Conservation (phyloP, 495 filamentous ascomycete species). For the Letharia lupina region DNA sequence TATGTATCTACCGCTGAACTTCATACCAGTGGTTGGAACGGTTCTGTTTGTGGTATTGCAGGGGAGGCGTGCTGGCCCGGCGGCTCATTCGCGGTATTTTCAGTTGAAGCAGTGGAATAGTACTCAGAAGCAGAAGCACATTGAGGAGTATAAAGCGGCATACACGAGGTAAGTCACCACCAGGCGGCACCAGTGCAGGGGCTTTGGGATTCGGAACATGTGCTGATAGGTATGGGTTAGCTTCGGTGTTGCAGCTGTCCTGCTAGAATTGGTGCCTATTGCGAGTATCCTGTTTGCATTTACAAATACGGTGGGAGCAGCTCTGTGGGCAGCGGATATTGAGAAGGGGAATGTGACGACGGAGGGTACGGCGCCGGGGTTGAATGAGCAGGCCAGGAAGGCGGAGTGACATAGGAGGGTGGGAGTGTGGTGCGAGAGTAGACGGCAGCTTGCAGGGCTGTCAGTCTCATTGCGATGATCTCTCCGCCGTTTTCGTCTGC, state of each 20-base stretch:
- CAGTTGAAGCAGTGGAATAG: slow-evolving; percentile 76
- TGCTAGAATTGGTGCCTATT: slow-evolving; percentile 79
- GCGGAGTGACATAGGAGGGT: slow-evolving; percentile 34
- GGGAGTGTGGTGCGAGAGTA: not conserved
- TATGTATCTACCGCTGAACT: slow-evolving; percentile 79
- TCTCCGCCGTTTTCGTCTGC: not conserved
- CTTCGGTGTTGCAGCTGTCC: slow-evolving; percentile 66
- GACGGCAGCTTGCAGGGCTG: slow-evolving; percentile 2
- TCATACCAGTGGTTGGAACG: slow-evolving; percentile 84
- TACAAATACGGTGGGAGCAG: slow-evolving; percentile 86
- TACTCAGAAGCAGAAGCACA: slow-evolving; percentile 52
- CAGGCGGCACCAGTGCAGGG: not conserved
- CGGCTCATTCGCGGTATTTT: slow-evolving; percentile 61
- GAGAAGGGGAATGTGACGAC: slow-evolving; percentile 46
- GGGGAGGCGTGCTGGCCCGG: slow-evolving; percentile 50
- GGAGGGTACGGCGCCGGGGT: slow-evolving; percentile 41
- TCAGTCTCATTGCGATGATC: not conserved
- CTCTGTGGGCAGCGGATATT: slow-evolving; percentile 88
- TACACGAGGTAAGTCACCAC: slow-evolving; percentile 66
- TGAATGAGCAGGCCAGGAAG: slow-evolving; percentile 48
- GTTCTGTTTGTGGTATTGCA: slow-evolving; percentile 68
- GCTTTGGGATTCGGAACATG: slow-evolving; percentile 18
- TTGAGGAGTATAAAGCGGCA: slow-evolving; percentile 52
- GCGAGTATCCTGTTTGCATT: slow-evolving; percentile 78
- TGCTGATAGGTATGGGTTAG: slow-evolving; percentile 34